A percentile compares a stretch with the other conserved stretches of the same genome.
phyloP scores from a whole-genome alignment of 2,329 filamentous ascomycete genomes.

The Aspergillus ibericus region DNA sequence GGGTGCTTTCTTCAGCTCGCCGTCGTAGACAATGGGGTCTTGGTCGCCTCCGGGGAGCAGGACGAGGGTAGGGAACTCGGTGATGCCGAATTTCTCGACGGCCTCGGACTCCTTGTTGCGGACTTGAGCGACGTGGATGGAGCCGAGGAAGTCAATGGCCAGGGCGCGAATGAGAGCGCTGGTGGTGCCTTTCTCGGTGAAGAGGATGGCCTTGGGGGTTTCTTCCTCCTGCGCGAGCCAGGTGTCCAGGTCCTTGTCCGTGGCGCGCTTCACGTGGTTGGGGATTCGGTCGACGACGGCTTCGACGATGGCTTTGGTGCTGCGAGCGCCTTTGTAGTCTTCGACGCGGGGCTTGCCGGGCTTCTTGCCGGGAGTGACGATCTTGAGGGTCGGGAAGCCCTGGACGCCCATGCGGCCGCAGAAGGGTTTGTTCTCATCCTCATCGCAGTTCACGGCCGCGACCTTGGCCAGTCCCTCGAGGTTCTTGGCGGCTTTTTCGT shows the following conservation, averaged over 20 bases:
- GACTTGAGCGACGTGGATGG: constrained; percentile 77
- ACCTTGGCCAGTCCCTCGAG: constrained; percentile 93
- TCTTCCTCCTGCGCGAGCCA: constrained; percentile 71
- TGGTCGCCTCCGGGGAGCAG: constrained; percentile 71
- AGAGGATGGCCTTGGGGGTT: constrained; percentile 80
- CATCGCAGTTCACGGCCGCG: constrained; percentile 91
- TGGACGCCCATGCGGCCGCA: constrained; percentile 84
- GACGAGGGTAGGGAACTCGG: constrained; percentile 76
- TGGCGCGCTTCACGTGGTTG: constrained; percentile 81
- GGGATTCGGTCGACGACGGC: constrained; percentile 83
- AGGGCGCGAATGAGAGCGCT: constrained; percentile 79
- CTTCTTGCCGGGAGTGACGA: constrained; percentile 82
- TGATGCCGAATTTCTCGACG: constrained; percentile 72
- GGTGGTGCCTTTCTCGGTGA: constrained; percentile 88
- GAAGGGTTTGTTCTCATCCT: constrained; percentile 84
- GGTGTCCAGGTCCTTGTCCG: constrained; percentile 72
- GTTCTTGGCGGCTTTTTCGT: constrained; percentile 87
- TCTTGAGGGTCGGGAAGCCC: constrained; percentile 95
- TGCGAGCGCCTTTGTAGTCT: constrained; percentile 83
- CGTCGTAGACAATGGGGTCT: constrained; percentile 71
- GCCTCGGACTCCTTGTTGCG: constrained; percentile 74
- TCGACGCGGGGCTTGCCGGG: constrained; percentile 76
- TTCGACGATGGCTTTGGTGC: constrained; percentile 83
- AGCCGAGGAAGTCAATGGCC: constrained; percentile 85
- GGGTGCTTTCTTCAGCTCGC: constrained; percentile 79